Base-by-base conservation (phyloP, 192 early-diverging fungal species). In the Gigaspora rosea region DNA sequence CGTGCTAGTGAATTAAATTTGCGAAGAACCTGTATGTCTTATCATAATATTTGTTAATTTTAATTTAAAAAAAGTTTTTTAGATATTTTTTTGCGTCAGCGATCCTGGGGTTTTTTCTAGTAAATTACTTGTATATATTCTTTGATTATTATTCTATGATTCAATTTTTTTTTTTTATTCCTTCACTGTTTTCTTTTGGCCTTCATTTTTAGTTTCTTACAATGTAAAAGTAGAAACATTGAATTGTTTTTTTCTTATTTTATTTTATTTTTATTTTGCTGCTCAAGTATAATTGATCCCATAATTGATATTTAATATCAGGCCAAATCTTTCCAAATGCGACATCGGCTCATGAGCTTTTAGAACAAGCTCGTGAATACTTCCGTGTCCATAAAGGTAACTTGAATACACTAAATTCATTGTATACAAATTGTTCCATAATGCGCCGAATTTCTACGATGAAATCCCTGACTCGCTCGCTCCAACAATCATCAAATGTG, bases 311-410 rank as follows among this genome's bases (percentile, higher is more conserved):
- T 35, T 35, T 41, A 46, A 66, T 46, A 18, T 18, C 36, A 66
- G 64, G 64, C 8, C 36, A 12, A 33, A n/a, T 46, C 13, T 66
- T 62, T 32, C 27, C 22, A 18, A 35, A 33, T 41, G n/a, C 64
- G 32, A 33, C 16, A 47, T 15, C 62, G 22, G 62, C 22, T 64
- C 62, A 33, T 13, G 62, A 64, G 32, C 64, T 47, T 46, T 66
- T 66, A 47, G 36, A 66, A 46, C 33, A 66, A 66, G 64, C 64
- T 46, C 64, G 35, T 47, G 36, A 66, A 66, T 15, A 66, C n/a
- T 66, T 41, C 41, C 64, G 13, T 46, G 36, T 33, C 41, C 64
- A 66, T 12, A 66, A 66, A 66, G 64, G 64, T 66, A 66, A 63
- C 18, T 56, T 56, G 52, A 56, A 41, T 41, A 41, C 41, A 41